Conservation (phyloP, 1,284 basidiomycete species). For the Leucoagaricus sp. region DNA sequence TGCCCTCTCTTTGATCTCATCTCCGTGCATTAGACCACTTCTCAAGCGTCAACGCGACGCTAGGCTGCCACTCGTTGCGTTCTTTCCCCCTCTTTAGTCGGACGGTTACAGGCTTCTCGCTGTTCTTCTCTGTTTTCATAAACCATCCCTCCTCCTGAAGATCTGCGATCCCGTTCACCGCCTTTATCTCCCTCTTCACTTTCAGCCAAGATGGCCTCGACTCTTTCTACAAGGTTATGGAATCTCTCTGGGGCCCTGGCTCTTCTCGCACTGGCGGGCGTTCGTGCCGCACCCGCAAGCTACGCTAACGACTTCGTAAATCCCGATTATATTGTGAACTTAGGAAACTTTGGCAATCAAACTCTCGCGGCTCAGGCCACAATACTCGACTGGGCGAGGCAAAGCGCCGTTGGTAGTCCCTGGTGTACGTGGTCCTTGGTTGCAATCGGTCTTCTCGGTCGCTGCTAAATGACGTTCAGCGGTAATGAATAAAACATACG, state of each 20-base stretch:
- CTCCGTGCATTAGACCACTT: not conserved
- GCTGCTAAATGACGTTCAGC: constrained; percentile 23
- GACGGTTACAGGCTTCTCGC: not conserved
- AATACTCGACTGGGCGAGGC: constrained; percentile 46
- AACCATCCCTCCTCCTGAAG: not conserved
- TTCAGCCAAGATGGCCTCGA: not conserved
- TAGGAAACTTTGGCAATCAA: constrained; percentile 38
- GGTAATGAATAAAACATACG: constrained; percentile 40
- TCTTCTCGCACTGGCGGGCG: not conserved
- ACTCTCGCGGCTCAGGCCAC: constrained; percentile 45
- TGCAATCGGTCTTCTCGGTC: not conserved
- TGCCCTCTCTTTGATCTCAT: not conserved
- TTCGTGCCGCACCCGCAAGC: not conserved
- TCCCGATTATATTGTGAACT: constrained; percentile 46
- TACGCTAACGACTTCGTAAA: constrained; percentile 59
- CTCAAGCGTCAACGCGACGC: not conserved
- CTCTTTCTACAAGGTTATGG: not conserved
- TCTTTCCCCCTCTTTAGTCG: not conserved
- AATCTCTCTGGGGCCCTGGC: not conserved
- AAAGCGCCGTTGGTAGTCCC: constrained; percentile 45
- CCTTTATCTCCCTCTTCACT: not conserved
- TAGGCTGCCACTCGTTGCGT: not conserved
- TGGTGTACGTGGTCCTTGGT: constrained; percentile 47
- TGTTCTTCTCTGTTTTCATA: not conserved
- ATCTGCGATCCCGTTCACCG: not conserved